Conservation (phyloP, 129 eudicot genomes). For the sunflower (Helianthus annuus) region DNA sequence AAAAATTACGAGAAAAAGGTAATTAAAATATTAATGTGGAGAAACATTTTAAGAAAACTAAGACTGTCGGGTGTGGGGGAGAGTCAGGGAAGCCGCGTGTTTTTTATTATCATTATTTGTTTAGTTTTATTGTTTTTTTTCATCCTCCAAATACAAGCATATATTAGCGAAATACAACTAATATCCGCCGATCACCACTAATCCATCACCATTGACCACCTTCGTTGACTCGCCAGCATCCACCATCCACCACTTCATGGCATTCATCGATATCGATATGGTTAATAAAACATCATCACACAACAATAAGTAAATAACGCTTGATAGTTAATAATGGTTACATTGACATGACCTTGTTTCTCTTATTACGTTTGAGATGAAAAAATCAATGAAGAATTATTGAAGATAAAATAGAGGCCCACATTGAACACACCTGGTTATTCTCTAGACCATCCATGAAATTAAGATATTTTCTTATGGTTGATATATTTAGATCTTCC, state of each 20-base stretch:
- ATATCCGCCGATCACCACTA: too few species aligned
- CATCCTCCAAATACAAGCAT: too few species aligned
- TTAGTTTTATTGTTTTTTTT: too few species aligned
- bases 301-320: background rate
- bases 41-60: background rate
- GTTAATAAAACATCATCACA: background rate
- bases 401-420: slow-evolving; percentile 5
- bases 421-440: slow-evolving; percentile 40
- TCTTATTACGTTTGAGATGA: background rate
- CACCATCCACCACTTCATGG: background rate
- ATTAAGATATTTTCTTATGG: slow-evolving; percentile 31
- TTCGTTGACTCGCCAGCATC: too few species aligned
- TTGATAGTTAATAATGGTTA: background rate
- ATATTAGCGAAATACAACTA: too few species aligned
- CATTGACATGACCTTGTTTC: background rate
- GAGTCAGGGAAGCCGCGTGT: too few species aligned
- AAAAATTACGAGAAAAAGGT: background rate
- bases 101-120: too few species aligned
- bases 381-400: slow-evolving; percentile 1
- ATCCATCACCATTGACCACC: too few species aligned
- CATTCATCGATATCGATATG: background rate
- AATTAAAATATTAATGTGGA: background rate
- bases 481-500: slow-evolving; percentile 8
- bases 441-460: slow-evolving; percentile 20
- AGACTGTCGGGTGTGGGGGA: too few species aligned